Percentiles rank a stretch among this genome's conserved stretches.
Evolutionary conservation across 495 filamentous ascomycete species (phyloP).

Genomic region (Daldinia vernicosa): DNA sequence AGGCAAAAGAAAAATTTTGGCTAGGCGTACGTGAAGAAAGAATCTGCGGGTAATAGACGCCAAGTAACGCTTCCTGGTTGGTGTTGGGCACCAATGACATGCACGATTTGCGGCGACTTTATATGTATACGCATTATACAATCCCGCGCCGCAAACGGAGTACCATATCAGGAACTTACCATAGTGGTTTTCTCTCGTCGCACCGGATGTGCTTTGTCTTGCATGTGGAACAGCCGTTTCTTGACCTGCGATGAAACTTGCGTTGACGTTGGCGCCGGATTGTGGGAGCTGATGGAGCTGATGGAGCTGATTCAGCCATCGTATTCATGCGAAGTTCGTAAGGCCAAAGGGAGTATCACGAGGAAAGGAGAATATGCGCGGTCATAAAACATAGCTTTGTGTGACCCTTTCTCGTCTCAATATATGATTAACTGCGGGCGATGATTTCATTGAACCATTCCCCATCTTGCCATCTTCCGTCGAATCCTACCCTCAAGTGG

Average conservation of each 20-base stretch:
- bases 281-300: slow-evolving; percentile 30
- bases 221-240: slow-evolving; percentile 46
- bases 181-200: slow-evolving; percentile 48
- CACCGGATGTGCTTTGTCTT: slow-evolving; percentile 49
- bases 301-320: slow-evolving; percentile 36
- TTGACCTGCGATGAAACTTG: slow-evolving; percentile 46
- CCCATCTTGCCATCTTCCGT: slow-evolving; percentile 1
- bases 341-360: slow-evolving; percentile 10
- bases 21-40: slow-evolving; percentile 14
- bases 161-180: slow-evolving; percentile 41
- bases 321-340: slow-evolving; percentile 14
- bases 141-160: slow-evolving; percentile 14
- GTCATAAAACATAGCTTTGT: slow-evolving; percentile 6
- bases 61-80: slow-evolving; percentile 13
- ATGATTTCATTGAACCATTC: slow-evolving; percentile 38
- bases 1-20: slow-evolving; percentile 9
- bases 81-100: slow-evolving; percentile 38
- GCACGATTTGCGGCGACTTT: slow-evolving; percentile 13
- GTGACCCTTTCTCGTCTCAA: slow-evolving; percentile 21
- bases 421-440: slow-evolving; percentile 27
- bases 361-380: slow-evolving; percentile 6
- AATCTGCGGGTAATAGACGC: slow-evolving; percentile 11
- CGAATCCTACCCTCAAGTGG: slow-evolving; percentile 34
- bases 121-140: slow-evolving; percentile 28
- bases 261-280: slow-evolving; percentile 44